Conservation (phyloP, 371 early-diverging fungal genomes). For the Batkoa obscura region DNA sequence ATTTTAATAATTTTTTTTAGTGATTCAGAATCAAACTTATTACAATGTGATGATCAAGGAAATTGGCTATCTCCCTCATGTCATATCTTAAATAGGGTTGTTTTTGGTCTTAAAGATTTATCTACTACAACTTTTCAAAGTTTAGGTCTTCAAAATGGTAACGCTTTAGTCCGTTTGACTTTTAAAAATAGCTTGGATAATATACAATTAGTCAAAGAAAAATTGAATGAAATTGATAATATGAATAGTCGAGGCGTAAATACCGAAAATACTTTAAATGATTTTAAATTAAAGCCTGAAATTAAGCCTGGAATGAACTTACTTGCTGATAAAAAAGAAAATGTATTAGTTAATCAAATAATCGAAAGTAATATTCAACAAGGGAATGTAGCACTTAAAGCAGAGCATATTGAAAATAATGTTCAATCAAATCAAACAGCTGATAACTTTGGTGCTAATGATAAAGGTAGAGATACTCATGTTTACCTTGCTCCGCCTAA, state of each 20-base stretch:
- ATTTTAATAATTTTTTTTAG: neutral
- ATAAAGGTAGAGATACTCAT: neutral
- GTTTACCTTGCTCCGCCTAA: too few relatives aligned
- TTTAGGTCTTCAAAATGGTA: neutral
- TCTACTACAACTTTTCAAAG: neutral
- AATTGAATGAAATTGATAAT: too few relatives aligned
- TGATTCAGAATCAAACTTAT: neutral
- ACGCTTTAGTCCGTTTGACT: neutral
- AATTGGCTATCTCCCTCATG: neutral
- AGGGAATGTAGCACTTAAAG: neutral
- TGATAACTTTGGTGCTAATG: neutral
- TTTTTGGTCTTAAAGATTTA: neutral
- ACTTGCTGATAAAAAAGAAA: neutral
- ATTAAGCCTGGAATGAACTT: neutral
- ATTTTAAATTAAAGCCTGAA: neutral
- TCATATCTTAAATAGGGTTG: neutral
- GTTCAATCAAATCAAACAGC: neutral
- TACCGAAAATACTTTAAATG: neutral
- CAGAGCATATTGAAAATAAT: neutral
- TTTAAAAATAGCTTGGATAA: neutral
- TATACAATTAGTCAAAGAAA: neutral
- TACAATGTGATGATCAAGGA: neutral
- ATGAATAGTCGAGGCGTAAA: too few relatives aligned
- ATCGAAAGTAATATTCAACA: too few relatives aligned
- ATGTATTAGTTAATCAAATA: neutral